Base-by-base conservation (phyloP, 495 filamentous ascomycete genomes). In the Aspergillus bridgeri region DNA sequence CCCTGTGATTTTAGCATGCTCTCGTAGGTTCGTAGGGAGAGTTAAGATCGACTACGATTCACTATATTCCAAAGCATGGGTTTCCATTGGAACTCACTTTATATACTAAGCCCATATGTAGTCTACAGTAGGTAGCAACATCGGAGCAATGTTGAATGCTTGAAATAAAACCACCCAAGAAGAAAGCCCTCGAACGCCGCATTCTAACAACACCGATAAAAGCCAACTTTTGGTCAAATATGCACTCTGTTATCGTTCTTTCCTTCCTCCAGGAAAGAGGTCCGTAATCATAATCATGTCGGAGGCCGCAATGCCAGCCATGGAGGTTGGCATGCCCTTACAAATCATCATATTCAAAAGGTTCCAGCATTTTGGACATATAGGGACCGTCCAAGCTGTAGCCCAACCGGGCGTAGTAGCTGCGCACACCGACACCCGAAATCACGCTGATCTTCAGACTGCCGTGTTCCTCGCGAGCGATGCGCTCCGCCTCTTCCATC, bases 401-500 rank as follows among this genome's bases (percentile, higher is more conserved):
- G 5, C 94, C 94, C 27, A 98, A 79, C 68, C 90, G 93, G 54
- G 79, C 86, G 68, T 98, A 98, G 72, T 98, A 98, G 65, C 87
- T 91, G 56, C 94, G 82, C 5, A 97, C 93, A 1, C 94, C 94
- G 48, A 98, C 91, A 11, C 94, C 94, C 22, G 89, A 94, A 53
- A 98, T 98, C 49, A 98, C 92, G 67, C 87, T 89, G 53, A 98
- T 95, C 81, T 98, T 98, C 38, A 74, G 77, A 65, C 92, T 96
- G 3, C 91, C 87, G 65, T 98, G 94, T 73, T 98, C 94, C 53
- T 96, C 86, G 46, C 90, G 82, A 0, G 94, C 93, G 61, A 98
- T 98, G 46, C 91, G 81, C 73, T 98, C 95, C 1, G 94, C 94
- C 75, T 97, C 92, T 69, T 98, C 94, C 94, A 98, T 98, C 53